Conservation (phyloP, 2,329 filamentous ascomycete genomes). For the Apiospora saccharicola region DNA sequence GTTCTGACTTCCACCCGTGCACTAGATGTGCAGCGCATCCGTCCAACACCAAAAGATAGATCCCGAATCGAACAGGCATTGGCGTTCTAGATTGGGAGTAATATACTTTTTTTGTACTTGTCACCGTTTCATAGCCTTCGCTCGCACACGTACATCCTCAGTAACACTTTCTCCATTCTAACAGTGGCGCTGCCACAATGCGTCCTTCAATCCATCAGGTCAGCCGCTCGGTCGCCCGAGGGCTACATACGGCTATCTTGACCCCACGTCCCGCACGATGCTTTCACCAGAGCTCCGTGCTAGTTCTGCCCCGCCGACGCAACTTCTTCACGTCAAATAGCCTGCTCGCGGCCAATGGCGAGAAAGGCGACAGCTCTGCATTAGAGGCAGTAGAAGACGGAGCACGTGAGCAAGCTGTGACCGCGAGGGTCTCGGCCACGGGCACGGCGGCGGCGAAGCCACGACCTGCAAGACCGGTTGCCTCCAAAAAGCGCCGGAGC, state of each 20-base stretch:
- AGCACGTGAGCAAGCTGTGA: slow-evolving; percentile 22
- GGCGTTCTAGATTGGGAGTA: slow-evolving; percentile 1
- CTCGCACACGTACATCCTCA: background rate
- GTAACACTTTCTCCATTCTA: background rate
- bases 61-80: background rate
- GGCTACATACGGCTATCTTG: slow-evolving; percentile 40
- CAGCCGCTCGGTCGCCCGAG: slow-evolving; percentile 30
- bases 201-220: slow-evolving; percentile 19
- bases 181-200: slow-evolving; percentile 1
- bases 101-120: background rate
- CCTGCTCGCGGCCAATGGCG: slow-evolving; percentile 53
- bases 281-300: slow-evolving; percentile 56
- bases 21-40: background rate
- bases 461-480: slow-evolving; percentile 53
- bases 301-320: slow-evolving; percentile 60
- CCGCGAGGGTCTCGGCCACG: slow-evolving; percentile 7
- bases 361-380: slow-evolving; percentile 34
- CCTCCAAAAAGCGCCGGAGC: slow-evolving; percentile 77
- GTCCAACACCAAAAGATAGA: background rate
- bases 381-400: slow-evolving; percentile 30
- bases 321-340: slow-evolving; percentile 73
- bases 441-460: slow-evolving; percentile 46
- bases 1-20: slow-evolving; percentile 18
- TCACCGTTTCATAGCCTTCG: background rate
- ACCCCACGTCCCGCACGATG: slow-evolving; percentile 42